phyloP scores from a whole-genome alignment of 1,139 yeast genomes.

The Candida glucosophila region DNA sequence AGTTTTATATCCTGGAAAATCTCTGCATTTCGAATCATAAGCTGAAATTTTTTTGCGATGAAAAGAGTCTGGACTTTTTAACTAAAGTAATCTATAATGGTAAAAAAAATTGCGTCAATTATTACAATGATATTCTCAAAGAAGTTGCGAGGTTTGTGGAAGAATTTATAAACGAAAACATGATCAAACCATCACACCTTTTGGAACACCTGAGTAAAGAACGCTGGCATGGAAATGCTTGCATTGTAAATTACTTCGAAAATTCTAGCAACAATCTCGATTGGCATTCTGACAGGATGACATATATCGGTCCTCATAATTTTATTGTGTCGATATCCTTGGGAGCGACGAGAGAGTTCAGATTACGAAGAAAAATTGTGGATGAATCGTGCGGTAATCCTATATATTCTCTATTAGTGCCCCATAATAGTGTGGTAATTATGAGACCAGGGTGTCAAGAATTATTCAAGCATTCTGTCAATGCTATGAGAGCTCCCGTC shows the following conservation, averaged over 20 bases:
- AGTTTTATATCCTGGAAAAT: conserved; percentile 55
- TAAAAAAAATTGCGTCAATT: conserved; percentile 10
- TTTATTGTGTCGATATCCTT: conserved; percentile 56
- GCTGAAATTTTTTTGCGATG: conserved; percentile 25
- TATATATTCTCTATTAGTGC: conserved; percentile 45
- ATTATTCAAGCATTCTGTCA: conserved; percentile 48
- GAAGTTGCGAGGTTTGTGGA: conserved; percentile 34
- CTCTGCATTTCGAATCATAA: conserved; percentile 48
- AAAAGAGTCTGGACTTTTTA: conserved; percentile 7
- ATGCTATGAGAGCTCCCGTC: conserved; percentile 17
- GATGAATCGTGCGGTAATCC: conserved; percentile 8
- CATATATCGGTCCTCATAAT: conserved; percentile 63
- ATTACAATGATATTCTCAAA: conserved; percentile 30
- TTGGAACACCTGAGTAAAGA: conserved; percentile 13
- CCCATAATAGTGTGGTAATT: conserved; percentile 56
- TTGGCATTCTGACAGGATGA: conserved; percentile 67
- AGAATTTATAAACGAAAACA: conserved; percentile 29
- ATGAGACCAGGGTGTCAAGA: conserved; percentile 80
- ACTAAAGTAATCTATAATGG: conserved; percentile 33
- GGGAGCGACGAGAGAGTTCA: conserved; percentile 61
- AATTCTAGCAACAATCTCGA: conserved; percentile 45
- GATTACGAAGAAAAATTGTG: conserved; percentile 35
- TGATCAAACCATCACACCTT: conserved; percentile 18
- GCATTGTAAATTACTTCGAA: conserved; percentile 50
- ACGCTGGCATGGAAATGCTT: conserved; percentile 43